A percentile compares a stretch with the other conserved stretches of the same genome.
Conservation (phyloP, 257 asterid genomes). For the Nicotiana paniculata region DNA sequence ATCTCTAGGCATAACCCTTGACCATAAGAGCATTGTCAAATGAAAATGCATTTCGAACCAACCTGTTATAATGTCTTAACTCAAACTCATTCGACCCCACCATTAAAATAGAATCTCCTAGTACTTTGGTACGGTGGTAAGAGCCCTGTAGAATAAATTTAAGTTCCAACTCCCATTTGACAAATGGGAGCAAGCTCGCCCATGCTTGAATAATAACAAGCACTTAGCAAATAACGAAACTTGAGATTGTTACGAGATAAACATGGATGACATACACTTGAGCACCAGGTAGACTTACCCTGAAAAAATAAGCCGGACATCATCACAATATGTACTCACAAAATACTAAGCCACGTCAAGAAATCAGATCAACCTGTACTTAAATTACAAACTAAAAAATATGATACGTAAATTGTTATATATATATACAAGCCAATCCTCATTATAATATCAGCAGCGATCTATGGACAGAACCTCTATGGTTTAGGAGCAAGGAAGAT, state of each 20-base stretch:
- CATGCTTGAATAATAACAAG: not conserved
- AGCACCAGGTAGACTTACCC: not conserved
- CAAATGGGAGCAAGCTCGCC: not conserved
- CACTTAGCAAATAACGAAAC: not conserved
- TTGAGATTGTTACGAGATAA: not conserved
- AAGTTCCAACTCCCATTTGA: not conserved
- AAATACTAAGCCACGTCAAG: not conserved
- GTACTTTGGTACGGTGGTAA: not conserved
- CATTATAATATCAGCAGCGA: not conserved
- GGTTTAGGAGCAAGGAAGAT: slow-evolving; percentile 62
- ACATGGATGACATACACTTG: not conserved
- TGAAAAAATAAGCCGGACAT: not conserved
- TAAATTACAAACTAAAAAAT: not conserved
- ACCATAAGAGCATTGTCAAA: not conserved
- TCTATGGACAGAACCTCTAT: slow-evolving; percentile 41
- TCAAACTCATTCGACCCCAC: not conserved
- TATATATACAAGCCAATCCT: not conserved
- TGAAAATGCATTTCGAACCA: not conserved
- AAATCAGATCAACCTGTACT: not conserved
- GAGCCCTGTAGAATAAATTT: not conserved
- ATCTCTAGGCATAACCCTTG: not conserved
- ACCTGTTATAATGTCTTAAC: not conserved
- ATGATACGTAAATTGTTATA: not conserved
- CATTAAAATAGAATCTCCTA: not conserved
- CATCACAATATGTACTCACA: not conserved